A percentile compares a stretch with the other conserved stretches of the same genome.
These are phyloP conservation scores for Penicillium parvum DNA, from an alignment of 495 filamentous ascomycete genomes.

Conservation along the genomic window DNA sequence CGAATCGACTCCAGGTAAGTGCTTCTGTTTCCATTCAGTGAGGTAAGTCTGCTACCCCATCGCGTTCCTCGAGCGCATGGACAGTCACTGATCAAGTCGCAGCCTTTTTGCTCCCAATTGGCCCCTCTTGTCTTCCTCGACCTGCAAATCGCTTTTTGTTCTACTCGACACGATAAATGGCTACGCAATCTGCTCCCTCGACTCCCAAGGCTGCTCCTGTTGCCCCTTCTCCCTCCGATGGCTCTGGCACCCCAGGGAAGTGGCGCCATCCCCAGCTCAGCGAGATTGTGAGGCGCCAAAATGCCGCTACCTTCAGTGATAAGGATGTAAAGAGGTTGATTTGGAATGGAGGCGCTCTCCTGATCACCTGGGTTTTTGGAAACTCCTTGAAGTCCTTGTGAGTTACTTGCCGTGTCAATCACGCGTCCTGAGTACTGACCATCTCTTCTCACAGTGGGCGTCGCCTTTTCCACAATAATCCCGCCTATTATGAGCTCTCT, in stretches of 20 bases:
- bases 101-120: neutral
- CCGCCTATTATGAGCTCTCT: slow-evolving; percentile 31
- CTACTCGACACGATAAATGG: slow-evolving; percentile 26
- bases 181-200: slow-evolving; percentile 45
- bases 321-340: slow-evolving; percentile 60
- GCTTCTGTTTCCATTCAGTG: neutral
- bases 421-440: slow-evolving; percentile 2
- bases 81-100: neutral
- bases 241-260: slow-evolving; percentile 63
- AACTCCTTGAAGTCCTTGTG: slow-evolving; percentile 36
- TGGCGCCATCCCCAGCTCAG: slow-evolving; percentile 82
- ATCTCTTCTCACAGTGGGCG: slow-evolving; percentile 17
- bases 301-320: slow-evolving; percentile 67
- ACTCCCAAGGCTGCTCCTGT: slow-evolving; percentile 56
- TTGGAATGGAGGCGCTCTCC: slow-evolving; percentile 57
- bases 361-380: slow-evolving; percentile 41
- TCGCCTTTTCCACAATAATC: slow-evolving; percentile 18
- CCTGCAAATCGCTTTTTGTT: neutral
- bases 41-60: slow-evolving; percentile 10
- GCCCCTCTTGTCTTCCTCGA: neutral
- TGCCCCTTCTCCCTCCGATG: slow-evolving; percentile 42
- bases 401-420: slow-evolving; percentile 9
- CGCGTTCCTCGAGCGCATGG: neutral
- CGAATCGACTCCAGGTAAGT: slow-evolving; percentile 14
- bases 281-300: slow-evolving; percentile 71